Evolutionary conservation across 1,284 basidiomycete species (phyloP).

Genomic region (Wolfiporia cocos): DNA sequence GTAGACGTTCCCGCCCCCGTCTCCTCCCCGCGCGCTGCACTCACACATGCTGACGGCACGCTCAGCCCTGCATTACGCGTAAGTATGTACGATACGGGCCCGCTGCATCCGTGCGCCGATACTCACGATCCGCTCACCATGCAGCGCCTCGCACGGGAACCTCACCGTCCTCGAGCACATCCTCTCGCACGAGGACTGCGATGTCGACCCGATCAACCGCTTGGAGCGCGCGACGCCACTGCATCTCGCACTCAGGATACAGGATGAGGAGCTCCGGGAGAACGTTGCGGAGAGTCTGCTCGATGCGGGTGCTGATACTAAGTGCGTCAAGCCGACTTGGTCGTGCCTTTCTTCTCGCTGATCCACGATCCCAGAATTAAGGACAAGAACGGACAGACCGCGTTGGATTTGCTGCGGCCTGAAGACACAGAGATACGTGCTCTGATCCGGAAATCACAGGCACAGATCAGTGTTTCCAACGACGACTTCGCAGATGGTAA

Average conservation of each 20-base stretch:
- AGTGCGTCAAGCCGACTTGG: slow-evolving; percentile 43
- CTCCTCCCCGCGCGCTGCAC: background rate
- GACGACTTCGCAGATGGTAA: slow-evolving; percentile 36
- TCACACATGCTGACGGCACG: background rate
- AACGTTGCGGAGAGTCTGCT: slow-evolving; percentile 58
- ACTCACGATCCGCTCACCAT: slow-evolving; percentile 3
- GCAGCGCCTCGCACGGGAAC: slow-evolving; percentile 50
- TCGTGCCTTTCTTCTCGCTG: background rate
- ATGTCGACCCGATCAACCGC: slow-evolving; percentile 79
- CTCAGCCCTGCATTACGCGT: slow-evolving; percentile 79
- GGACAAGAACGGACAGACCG: slow-evolving; percentile 62
- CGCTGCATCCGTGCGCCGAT: background rate
- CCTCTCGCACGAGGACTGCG: slow-evolving; percentile 70
- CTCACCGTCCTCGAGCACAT: slow-evolving; percentile 68
- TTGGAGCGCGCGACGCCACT: slow-evolving; percentile 76
- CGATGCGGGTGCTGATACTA: slow-evolving; percentile 73
- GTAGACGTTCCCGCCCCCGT: slow-evolving; percentile 27
- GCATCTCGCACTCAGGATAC: slow-evolving; percentile 69
- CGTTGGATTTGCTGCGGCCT: slow-evolving; percentile 50
- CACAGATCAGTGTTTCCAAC: slow-evolving; percentile 31
- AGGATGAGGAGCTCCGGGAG: slow-evolving; percentile 53
- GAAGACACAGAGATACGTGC: slow-evolving; percentile 38
- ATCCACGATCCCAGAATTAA: slow-evolving; percentile 45
- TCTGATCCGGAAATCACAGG: slow-evolving; percentile 46
- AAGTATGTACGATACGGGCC: slow-evolving; percentile 26